A percentile compares a stretch with the other conserved stretches of the same genome.
These are phyloP conservation scores for Rhodamnia rubescens DNA, from an alignment of 345 rosid genomes.

Conservation along the genomic window DNA sequence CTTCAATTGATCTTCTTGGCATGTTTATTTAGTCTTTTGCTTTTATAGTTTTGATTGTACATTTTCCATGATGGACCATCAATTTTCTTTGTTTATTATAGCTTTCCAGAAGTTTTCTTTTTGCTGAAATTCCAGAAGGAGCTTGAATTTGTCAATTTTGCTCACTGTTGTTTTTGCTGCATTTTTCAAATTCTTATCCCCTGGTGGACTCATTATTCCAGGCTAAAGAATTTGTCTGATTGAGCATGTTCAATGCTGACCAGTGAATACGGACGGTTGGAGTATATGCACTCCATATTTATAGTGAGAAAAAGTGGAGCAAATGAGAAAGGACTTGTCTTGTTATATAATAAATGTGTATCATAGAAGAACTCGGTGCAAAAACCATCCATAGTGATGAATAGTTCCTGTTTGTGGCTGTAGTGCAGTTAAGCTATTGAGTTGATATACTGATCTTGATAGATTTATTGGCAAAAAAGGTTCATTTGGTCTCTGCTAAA, in stretches of 20 bases:
- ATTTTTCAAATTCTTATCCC: neutral
- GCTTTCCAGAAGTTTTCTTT: neutral
- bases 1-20: slow-evolving; percentile 8
- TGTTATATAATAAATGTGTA: neutral
- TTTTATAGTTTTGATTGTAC: neutral
- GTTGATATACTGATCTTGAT: neutral
- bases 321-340: neutral
- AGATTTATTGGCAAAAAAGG: neutral
- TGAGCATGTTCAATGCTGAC: neutral
- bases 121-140: neutral
- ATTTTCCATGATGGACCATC: neutral
- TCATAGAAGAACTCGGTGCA: neutral
- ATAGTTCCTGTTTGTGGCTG: neutral
- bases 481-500: neutral
- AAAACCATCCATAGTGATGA: neutral
- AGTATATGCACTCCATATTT: neutral
- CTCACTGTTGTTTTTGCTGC: neutral
- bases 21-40: slow-evolving; percentile 1
- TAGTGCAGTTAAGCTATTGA: neutral
- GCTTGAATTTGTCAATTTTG: neutral
- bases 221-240: neutral
- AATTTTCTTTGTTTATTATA: neutral
- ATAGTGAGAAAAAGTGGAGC: neutral
- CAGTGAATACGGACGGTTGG: neutral
- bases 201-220: neutral